These are phyloP conservation scores for Phytophthora sp. DNA, from an alignment of 352 stramenopile genomes.

Conservation along the genomic window DNA sequence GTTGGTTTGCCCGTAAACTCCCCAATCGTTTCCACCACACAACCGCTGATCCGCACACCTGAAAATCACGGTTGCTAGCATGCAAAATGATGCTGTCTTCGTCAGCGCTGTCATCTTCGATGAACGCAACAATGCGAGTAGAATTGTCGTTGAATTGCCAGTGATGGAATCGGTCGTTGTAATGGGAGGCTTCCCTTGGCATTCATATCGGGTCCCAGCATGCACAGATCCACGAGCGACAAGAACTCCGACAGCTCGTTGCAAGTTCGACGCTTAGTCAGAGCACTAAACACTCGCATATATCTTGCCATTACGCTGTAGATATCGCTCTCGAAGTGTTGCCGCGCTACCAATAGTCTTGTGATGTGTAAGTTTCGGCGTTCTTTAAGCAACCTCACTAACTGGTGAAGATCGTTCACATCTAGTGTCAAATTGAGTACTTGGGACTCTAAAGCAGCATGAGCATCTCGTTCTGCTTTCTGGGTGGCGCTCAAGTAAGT, in stretches of 20 bases:
- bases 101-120: slow-evolving; percentile 3
- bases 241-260: slow-evolving; percentile 16
- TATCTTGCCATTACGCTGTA: slow-evolving; percentile 14
- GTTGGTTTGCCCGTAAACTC: slow-evolving; percentile 19
- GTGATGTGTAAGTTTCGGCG: slow-evolving; percentile 12
- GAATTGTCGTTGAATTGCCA: slow-evolving; percentile 15
- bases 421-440: slow-evolving; percentile 36
- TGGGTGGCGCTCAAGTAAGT: slow-evolving; percentile 17
- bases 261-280: slow-evolving; percentile 2
- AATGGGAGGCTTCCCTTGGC: slow-evolving; percentile 21
- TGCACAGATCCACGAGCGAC: slow-evolving; percentile 10
- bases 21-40: slow-evolving; percentile 13
- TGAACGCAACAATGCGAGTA: slow-evolving; percentile 15
- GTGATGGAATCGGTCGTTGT: slow-evolving; percentile 38
- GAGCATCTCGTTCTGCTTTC: slow-evolving; percentile 10
- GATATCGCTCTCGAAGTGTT: slow-evolving; percentile 12
- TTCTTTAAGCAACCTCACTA: slow-evolving; percentile 16
- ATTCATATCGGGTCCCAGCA: slow-evolving; percentile 10
- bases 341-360: slow-evolving; percentile 1
- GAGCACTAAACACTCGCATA: slow-evolving; percentile 17
- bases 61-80: neutral
- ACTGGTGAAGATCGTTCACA: slow-evolving; percentile 31
- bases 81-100: neutral
- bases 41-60: neutral
- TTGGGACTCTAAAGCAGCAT: slow-evolving; percentile 21